Base-by-base conservation (phyloP, 352 stramenopile species). In the Globisporangium camurandrum region DNA sequence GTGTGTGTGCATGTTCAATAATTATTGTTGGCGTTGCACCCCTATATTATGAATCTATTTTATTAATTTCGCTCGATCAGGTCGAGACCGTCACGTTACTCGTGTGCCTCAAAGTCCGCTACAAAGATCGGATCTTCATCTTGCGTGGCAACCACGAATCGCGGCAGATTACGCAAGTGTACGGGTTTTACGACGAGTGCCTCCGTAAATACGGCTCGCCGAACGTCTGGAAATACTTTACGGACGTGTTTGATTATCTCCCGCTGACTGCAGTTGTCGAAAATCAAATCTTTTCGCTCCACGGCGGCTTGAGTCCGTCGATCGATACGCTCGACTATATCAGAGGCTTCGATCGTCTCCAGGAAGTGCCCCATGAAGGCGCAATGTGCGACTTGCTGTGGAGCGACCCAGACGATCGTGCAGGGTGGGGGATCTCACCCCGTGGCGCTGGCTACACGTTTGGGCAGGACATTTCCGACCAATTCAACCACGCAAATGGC, bases 161-260 rank as follows among this genome's bases (percentile, higher is more conserved):
- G 69, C 79, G 94, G 36, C 94, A 98, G 75, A 98, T 98, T 67
- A 96, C 84, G 39, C 87, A 95, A 61, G 96, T 85, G 23, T 98
- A 99, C 63, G 96, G 96, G 27, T 99, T 99, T 74, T 98, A 98
- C 68, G 95, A 98, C 64, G 96, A 99, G 82, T 98, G 95, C 64
- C 67, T 98, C 34, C 75, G 94, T 57, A 99, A 99, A 78, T 99
- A 99, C 69, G 97, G 97, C 49, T 97, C 53, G 24, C 66, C 57
- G 10, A 83, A 80, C 57, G 69, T 83, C 31, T 83, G 71, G 71
- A 78, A 78, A 51, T 74, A 75, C 53, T 93, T 92, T 51, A 92
- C 77, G 9, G 88, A 97, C 45, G 69, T 95, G 9, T 97, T 97
- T 49, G 94, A 98, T 73, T 98, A 98, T 61, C 65, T 99, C 23